phyloP scores from a whole-genome alignment of 2,329 filamentous ascomycete species.

The Trichophyton benhamiae region DNA sequence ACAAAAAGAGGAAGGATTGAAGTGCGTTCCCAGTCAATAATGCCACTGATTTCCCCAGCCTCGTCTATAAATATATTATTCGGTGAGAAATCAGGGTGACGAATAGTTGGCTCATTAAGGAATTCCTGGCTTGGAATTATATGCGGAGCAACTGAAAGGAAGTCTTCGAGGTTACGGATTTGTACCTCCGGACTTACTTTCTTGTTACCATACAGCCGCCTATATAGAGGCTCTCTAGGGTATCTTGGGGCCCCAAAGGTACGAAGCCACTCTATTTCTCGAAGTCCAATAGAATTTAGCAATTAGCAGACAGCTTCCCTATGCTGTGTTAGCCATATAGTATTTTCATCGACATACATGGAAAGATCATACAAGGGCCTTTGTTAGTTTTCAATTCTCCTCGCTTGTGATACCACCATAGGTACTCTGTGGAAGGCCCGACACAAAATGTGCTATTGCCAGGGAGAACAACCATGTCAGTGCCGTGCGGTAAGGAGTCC shows the following conservation, averaged over 20 bases:
- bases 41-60: constrained; percentile 22
- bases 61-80: constrained; percentile 22
- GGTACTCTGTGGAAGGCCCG: constrained; percentile 13
- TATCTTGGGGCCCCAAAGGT: constrained; percentile 13
- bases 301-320: constrained; percentile 11
- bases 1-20: constrained; percentile 28
- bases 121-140: constrained; percentile 6
- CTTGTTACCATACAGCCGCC: constrained; percentile 13
- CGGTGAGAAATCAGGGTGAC: constrained; percentile 21
- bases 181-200: constrained; percentile 12
- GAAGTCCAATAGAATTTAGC: constrained; percentile 7
- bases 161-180: constrained; percentile 12
- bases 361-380: constrained; percentile 14
- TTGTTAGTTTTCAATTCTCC: constrained; percentile 8
- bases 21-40: constrained; percentile 35
- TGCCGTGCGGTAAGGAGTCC: constrained; percentile 5
- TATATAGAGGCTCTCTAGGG: constrained; percentile 14
- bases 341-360: neutral
- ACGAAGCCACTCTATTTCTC: constrained; percentile 14
- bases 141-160: constrained; percentile 11
- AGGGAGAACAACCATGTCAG: neutral
- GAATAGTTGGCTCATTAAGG: constrained; percentile 14
- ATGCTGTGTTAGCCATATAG: constrained; percentile 1
- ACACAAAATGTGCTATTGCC: constrained; percentile 10
- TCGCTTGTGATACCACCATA: constrained; percentile 15